Percentiles rank a stretch among this genome's conserved stretches.
Evolutionary conservation across 116 monocot genomes (phyloP).

Genomic region (Papilionanthe hybrid): DNA sequence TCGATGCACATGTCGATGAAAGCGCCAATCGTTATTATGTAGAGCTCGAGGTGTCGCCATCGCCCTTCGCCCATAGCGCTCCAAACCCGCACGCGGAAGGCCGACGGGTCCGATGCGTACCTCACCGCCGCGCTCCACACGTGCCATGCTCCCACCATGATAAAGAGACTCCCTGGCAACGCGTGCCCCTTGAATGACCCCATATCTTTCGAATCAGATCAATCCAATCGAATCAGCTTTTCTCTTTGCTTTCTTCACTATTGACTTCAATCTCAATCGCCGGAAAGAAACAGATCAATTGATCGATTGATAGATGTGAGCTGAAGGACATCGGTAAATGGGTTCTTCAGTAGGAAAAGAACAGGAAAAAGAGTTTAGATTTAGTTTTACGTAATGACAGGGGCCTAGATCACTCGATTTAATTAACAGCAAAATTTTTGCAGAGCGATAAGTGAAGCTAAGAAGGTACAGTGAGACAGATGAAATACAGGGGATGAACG

Average conservation of each 20-base stretch:
- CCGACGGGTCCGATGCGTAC: constrained; percentile 55
- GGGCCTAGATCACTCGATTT: neutral
- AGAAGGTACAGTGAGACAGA: neutral
- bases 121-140: constrained; percentile 60
- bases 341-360: neutral
- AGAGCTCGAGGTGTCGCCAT: constrained; percentile 67
- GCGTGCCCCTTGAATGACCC: constrained; percentile 94
- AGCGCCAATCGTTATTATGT: constrained; percentile 66
- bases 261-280: neutral
- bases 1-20: constrained; percentile 85
- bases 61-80: constrained; percentile 37
- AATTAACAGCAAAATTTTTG: constrained; percentile 1
- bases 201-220: constrained; percentile 31
- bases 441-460: neutral
- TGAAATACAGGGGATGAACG: neutral
- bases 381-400: neutral
- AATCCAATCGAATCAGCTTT: neutral
- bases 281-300: neutral
- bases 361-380: neutral
- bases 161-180: constrained; percentile 85
- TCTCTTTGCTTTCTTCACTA: neutral
- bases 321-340: neutral
- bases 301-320: constrained; percentile 1
- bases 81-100: constrained; percentile 66
- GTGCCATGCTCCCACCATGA: constrained; percentile 81